Evolutionary conservation across 2,329 filamentous ascomycete genomes (phyloP), one percentile per base, ranked within the genome.

Genomic region (Hypoxylon sp.): DNA sequence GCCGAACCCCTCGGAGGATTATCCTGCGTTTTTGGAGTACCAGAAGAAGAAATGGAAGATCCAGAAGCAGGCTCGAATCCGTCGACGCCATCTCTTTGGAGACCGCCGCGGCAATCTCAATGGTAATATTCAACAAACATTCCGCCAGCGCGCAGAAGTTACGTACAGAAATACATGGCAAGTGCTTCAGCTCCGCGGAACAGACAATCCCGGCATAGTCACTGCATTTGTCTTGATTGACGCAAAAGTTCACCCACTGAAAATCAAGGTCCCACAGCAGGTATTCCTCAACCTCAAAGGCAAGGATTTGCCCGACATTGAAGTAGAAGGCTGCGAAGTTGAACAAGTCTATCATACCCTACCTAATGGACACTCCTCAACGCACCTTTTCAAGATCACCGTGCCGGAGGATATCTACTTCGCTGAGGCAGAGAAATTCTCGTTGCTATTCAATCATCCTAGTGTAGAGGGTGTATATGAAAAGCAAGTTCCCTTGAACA

Each of bases 21-120:
- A 99, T 72, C 82, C 88, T 16, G 93, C 88, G 0, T 99, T 97
- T 83, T 78, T 99, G 56, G 86, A 91, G 74, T 98, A 98, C 74
- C 96, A 99, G 77, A 99, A 99, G 80, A 89, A 94, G 81, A 99
- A 99, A 79, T 99, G 96, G 96, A 97, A 95, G 81, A 91, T 98
- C 37, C 96, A 99, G 77, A 97, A 94, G 75, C 91, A 97, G 77
- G 94, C 95, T 32, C 89, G 96, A 21, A 85, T 90, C 65, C 90
- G 95, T 45, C 87, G 96, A 69, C 88, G 95, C 51, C 96, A 99
- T 77, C 83, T 99, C 0, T 99, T 99, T 74, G 96, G 96, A 64
- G 95, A 99, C 74, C 90, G 91, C 61, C 87, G 90, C 64, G 82
- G 83, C 9, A 90, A 90, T 60, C 86, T 85, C 41, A 88, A 91